Conservation (phyloP, 2,329 filamentous ascomycete genomes). For the Karstenula rhodostoma region DNA sequence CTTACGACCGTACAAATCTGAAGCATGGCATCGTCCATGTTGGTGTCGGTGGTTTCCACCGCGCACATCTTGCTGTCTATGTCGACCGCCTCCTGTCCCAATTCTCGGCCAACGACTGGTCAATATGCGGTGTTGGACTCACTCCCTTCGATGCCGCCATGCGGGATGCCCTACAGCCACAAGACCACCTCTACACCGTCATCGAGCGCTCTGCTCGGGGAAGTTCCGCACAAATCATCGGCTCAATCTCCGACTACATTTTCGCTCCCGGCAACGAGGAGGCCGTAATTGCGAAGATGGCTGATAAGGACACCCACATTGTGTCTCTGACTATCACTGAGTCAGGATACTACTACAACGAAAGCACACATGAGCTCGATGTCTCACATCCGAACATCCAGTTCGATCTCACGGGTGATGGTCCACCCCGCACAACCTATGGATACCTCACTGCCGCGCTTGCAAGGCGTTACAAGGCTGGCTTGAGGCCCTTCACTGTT, state of each 20-base stretch:
- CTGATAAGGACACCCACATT: slow-evolving; percentile 39
- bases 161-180: slow-evolving; percentile 32
- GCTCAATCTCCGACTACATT: slow-evolving; percentile 39
- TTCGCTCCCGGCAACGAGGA: slow-evolving; percentile 39
- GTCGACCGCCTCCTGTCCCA: slow-evolving; percentile 39
- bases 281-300: slow-evolving; percentile 41
- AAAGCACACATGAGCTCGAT: slow-evolving; percentile 39
- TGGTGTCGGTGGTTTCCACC: slow-evolving; percentile 40
- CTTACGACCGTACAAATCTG: slow-evolving; percentile 32
- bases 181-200: slow-evolving; percentile 41
- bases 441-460: slow-evolving; percentile 38
- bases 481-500: slow-evolving; percentile 38
- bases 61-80: slow-evolving; percentile 38
- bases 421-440: slow-evolving; percentile 36
- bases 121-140: slow-evolving; percentile 39
- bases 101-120: slow-evolving; percentile 36
- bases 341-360: slow-evolving; percentile 41
- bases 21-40: slow-evolving; percentile 43
- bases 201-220: slow-evolving; percentile 36
- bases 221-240: slow-evolving; percentile 33
- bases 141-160: slow-evolving; percentile 38
- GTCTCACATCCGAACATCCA: slow-evolving; percentile 37
- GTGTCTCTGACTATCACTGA: slow-evolving; percentile 42
- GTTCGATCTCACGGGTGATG: slow-evolving; percentile 31
- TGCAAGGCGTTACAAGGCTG: slow-evolving; percentile 34